These are phyloP conservation scores for Yarrowia galli DNA, from an alignment of 1,139 yeast genomes.

Conservation along the genomic window DNA sequence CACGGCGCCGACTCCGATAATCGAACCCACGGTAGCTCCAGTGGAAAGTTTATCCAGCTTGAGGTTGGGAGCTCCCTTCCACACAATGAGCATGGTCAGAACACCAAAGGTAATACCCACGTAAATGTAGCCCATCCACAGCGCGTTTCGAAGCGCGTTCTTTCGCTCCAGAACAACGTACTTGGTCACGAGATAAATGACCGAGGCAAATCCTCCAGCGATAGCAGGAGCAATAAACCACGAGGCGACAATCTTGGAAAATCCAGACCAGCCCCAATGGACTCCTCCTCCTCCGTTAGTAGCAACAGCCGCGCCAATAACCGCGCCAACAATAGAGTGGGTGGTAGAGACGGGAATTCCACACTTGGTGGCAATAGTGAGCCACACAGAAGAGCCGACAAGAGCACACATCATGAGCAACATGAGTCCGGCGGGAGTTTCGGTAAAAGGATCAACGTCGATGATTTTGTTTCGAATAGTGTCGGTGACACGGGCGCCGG, in stretches of 20 bases:
- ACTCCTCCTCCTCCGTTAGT: constrained; percentile 66
- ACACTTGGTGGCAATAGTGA: constrained; percentile 67
- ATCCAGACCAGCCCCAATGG: constrained; percentile 80
- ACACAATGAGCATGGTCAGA: constrained; percentile 62
- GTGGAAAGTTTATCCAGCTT: constrained; percentile 60
- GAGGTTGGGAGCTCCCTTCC: constrained; percentile 79
- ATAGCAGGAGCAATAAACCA: constrained; percentile 83
- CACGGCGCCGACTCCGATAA: constrained; percentile 68
- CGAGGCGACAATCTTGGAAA: constrained; percentile 75
- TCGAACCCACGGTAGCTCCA: constrained; percentile 62
- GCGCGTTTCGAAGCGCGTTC: constrained; percentile 61
- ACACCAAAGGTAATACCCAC: constrained; percentile 68
- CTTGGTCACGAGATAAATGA: constrained; percentile 66
- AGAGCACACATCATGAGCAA: constrained; percentile 78
- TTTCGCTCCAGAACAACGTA: constrained; percentile 67
- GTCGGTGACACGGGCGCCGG: constrained; percentile 73
- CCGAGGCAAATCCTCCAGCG: constrained; percentile 69
- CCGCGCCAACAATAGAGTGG: constrained; percentile 79
- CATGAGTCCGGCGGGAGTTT: constrained; percentile 74
- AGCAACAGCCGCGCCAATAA: constrained; percentile 78
- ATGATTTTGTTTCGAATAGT: constrained; percentile 71
- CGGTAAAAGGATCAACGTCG: constrained; percentile 58
- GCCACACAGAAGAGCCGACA: constrained; percentile 78
- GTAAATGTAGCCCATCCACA: constrained; percentile 64
- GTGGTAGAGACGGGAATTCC: constrained; percentile 85